phyloP scores from a whole-genome alignment of 2,329 filamentous ascomycete genomes.

The Diaporthe vexans region DNA sequence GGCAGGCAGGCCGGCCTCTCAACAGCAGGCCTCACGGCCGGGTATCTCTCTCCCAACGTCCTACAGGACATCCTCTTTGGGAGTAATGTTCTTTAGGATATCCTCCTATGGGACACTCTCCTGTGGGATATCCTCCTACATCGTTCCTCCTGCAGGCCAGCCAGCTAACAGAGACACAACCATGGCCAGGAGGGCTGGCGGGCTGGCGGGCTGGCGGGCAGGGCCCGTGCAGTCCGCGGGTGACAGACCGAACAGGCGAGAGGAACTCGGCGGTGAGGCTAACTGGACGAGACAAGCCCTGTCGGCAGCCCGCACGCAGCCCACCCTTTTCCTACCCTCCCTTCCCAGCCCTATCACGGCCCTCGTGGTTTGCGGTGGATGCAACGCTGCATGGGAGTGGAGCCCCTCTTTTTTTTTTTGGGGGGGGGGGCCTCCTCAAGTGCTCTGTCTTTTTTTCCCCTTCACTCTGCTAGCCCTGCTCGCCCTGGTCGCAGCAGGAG shows the following conservation, averaged over 20 bases:
- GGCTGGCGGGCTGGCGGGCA: too few species aligned
- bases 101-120: too few species aligned
- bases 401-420: not conserved
- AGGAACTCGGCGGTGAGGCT: too few species aligned
- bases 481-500: not conserved
- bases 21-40: not conserved
- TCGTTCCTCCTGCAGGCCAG: not conserved
- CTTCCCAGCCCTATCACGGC: constrained; percentile 35
- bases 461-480: not conserved
- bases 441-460: not conserved
- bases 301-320: not conserved
- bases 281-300: too few species aligned
- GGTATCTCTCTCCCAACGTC: too few species aligned
- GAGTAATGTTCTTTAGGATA: too few species aligned
- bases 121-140: too few species aligned
- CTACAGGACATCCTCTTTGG: too few species aligned
- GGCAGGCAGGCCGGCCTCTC: not conserved
- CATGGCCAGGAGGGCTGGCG: not conserved
- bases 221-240: not conserved
- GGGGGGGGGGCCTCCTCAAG: not conserved
- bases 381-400: constrained; percentile 32
- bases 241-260: not conserved
- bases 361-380: constrained; percentile 36
- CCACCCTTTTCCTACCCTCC: not conserved
- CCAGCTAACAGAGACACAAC: not conserved